Percentiles rank a stretch among this genome's conserved stretches.
These are phyloP conservation scores for Elsinoe necatrix DNA, from an alignment of 2,329 filamentous ascomycete species.

Conservation along the genomic window DNA sequence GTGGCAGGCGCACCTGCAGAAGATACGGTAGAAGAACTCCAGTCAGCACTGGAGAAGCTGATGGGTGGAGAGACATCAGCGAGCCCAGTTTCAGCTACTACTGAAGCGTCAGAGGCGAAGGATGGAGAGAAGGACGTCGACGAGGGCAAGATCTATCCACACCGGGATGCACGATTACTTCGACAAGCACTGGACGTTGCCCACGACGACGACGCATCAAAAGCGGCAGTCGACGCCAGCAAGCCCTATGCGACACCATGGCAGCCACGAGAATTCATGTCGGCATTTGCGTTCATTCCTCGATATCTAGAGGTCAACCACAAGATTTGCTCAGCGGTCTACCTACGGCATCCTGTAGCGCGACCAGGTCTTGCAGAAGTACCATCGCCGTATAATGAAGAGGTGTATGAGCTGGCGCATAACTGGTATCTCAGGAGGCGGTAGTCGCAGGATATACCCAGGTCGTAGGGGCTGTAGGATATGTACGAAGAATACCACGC, in stretches of 20 bases:
- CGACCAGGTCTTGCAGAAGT: conserved; percentile 64
- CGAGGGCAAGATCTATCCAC: conserved; percentile 39
- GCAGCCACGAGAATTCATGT: conserved; percentile 78
- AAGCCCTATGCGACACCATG: conserved; percentile 92
- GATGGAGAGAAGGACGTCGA: neutral
- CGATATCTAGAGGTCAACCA: conserved; percentile 96
- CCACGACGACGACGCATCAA: conserved; percentile 51
- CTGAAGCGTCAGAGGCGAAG: conserved; percentile 19
- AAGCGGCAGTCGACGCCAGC: conserved; percentile 52
- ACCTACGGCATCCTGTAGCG: conserved; percentile 87
- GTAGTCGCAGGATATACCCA: conserved; percentile 36
- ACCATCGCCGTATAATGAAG: conserved; percentile 67
- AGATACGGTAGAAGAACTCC: conserved; percentile 28
- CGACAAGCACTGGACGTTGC: conserved; percentile 52
- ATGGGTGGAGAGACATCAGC: conserved; percentile 40
- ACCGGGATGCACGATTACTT: conserved; percentile 48
- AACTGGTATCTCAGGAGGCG: conserved; percentile 88
- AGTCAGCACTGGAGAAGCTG: conserved; percentile 28
- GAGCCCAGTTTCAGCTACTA: conserved; percentile 16
- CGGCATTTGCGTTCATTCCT: conserved; percentile 88
- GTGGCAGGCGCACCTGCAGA: conserved; percentile 17
- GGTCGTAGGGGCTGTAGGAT: conserved; percentile 7
- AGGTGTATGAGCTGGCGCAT: conserved; percentile 72
- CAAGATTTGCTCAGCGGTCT: conserved; percentile 91
- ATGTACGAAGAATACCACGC: conserved; percentile 14